phyloP scores from a whole-genome alignment of 805 yeast species.

The Cyberlindnera xishuangbannaensis region DNA sequence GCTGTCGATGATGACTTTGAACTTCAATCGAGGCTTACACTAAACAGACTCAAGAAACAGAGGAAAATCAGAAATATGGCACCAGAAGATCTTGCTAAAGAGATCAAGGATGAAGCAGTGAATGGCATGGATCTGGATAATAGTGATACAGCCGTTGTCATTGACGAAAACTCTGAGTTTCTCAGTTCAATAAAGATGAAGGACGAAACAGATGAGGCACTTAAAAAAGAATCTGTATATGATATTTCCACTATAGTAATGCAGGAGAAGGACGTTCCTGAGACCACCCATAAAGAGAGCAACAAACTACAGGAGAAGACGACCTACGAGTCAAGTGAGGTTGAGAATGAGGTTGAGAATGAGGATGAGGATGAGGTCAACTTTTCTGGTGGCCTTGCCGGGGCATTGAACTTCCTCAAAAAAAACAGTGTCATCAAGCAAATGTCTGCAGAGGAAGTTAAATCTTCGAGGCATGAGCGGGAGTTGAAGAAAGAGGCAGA shows the following conservation, averaged over 20 bases:
- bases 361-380: constrained; percentile 3
- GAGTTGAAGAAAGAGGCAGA: constrained; percentile 15
- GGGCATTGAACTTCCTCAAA: constrained; percentile 19
- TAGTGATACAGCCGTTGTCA: constrained; percentile 14
- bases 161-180: constrained; percentile 35
- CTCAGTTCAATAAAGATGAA: constrained; percentile 22
- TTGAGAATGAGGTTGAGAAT: background rate
- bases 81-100: constrained; percentile 20
- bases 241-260: background rate
- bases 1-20: constrained; percentile 20
- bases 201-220: constrained; percentile 2
- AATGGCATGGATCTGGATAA: constrained; percentile 11
- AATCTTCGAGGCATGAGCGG: constrained; percentile 7
- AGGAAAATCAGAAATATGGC: constrained; percentile 16
- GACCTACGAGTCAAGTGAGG: too few relatives aligned
- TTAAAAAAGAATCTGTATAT: background rate
- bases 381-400: constrained; percentile 22
- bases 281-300: background rate
- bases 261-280: background rate
- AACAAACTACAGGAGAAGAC: too few relatives aligned
- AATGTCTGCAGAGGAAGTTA: constrained; percentile 8
- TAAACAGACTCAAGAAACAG: constrained; percentile 13
- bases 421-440: constrained; percentile 13
- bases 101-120: constrained; percentile 17
- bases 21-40: constrained; percentile 22